Evolutionary conservation across 2,329 filamentous ascomycete species (phyloP).

Genomic region (Sporothrix brasiliensis): DNA sequence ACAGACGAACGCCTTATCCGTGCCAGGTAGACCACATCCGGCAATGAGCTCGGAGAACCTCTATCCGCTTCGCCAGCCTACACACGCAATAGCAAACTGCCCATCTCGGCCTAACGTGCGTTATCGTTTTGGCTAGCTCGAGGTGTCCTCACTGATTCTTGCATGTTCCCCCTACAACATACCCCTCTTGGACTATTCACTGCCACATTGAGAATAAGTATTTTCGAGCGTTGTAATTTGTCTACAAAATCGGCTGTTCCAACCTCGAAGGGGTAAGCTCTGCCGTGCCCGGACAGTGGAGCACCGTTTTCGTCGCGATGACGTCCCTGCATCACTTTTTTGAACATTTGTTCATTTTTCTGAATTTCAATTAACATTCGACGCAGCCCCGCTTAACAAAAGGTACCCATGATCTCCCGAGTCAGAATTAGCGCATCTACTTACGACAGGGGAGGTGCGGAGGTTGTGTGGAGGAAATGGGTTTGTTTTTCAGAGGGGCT

Average conservation of each 20-base stretch:
- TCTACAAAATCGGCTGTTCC: background rate
- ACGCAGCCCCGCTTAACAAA: background rate
- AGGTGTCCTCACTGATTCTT: background rate
- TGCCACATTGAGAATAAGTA: background rate
- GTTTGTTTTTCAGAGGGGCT: constrained; percentile 11
- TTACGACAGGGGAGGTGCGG: background rate
- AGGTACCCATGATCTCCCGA: constrained; percentile 16
- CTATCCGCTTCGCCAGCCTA: background rate
- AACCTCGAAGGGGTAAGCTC: constrained; percentile 19
- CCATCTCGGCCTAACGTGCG: background rate
- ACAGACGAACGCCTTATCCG: no score
- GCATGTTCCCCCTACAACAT: background rate
- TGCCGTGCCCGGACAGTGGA: background rate
- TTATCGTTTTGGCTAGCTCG: background rate
- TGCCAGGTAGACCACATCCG: background rate
- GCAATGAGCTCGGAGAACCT: background rate
- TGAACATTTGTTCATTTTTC: background rate
- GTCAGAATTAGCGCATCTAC: background rate
- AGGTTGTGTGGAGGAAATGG: background rate
- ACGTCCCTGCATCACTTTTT: background rate
- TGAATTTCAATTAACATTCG: no score
- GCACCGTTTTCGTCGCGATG: background rate
- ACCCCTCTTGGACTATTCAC: background rate
- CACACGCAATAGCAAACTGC: background rate
- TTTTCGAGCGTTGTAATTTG: background rate